Conservation (phyloP, 345 rosid genomes). For the Syzygium grande region DNA sequence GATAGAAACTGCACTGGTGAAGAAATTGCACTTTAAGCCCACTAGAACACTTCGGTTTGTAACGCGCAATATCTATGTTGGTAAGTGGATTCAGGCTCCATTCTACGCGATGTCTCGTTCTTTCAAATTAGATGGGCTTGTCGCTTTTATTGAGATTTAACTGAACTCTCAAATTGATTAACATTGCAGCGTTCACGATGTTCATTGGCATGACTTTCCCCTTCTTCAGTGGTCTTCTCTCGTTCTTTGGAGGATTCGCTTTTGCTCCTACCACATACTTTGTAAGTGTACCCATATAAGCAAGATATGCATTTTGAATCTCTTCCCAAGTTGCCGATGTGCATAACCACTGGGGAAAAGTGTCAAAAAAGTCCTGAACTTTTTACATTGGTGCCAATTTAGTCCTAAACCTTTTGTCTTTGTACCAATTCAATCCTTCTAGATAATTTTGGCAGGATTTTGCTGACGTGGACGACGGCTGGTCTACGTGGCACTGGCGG, state of each 20-base stretch:
- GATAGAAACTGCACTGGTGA: conserved; percentile 22
- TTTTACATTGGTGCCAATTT: no score
- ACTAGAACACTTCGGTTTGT: conserved; percentile 11
- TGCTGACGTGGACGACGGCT: no score
- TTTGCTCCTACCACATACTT: conserved; percentile 79
- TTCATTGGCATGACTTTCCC: conserved; percentile 67
- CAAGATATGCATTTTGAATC: not conserved
- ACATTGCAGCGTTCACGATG: conserved; percentile 49
- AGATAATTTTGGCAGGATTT: no score
- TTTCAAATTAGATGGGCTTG: not conserved
- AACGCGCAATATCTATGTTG: conserved; percentile 16
- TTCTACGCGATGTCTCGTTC: not conserved
- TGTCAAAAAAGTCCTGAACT: no score
- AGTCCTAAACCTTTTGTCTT: no score
- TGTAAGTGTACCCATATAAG: conserved; percentile 23
- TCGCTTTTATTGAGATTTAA: not conserved
- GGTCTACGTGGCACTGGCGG: no score
- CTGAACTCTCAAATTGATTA: not conserved
- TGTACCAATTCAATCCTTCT: no score
- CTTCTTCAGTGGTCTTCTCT: conserved; percentile 58
- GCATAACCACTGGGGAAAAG: no score
- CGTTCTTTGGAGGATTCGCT: conserved; percentile 74
- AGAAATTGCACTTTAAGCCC: conserved; percentile 19
- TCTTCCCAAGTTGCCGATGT: not conserved
- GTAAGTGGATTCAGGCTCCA: conserved; percentile 5